Evolutionary conservation across 2,329 filamentous ascomycete species (phyloP), one percentile per base, ranked within the genome.

Genomic region (Penicillium sp.): DNA sequence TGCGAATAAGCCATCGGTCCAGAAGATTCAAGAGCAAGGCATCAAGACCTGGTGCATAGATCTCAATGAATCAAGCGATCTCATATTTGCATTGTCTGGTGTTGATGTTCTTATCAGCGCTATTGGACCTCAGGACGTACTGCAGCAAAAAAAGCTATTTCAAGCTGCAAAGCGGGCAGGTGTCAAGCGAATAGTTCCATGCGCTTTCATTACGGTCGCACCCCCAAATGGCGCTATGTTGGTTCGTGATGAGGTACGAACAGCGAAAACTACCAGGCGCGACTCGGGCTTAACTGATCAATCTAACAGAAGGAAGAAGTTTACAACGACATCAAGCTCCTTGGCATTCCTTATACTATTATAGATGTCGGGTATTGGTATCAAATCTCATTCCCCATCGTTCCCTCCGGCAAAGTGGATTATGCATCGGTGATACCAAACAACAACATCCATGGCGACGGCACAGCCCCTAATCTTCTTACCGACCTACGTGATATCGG

Each of bases 341-440:
- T 78, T 0, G 63, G 71, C 6, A 69, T 84, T 0, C 77, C 80
- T 0, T 84, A 78, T 65, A 84, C 81, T 1, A 65, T 79, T 60
- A 77, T 84, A 35, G 81, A 84, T 48, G 74, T 81, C 0, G 82
- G 81, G 3, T 81, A 70, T 67, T 84, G 81, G 82, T 78, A 80
- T 55, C 80, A 82, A 53, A 51, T 78, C 15, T 62, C 67, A 1
- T 64, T 75, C 12, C 74, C 74, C 0, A 15, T 23, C 38, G 0
- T 21, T 61, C 5, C 58, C 51, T 41, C 59, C 48, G 42, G 77
- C 12, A 13, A 19, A 15, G 23, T 59, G 17, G 52, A 59, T 21
- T 49, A 49, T 37, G 19, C 23, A 9, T 6, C 15, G 15, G 12
- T 43, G 9, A 2, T 29, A 2, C 27, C 19, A 15, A 33, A 38